Evolutionary conservation across 306 rosid species (phyloP).

Genomic region (Rosa rugosa): DNA sequence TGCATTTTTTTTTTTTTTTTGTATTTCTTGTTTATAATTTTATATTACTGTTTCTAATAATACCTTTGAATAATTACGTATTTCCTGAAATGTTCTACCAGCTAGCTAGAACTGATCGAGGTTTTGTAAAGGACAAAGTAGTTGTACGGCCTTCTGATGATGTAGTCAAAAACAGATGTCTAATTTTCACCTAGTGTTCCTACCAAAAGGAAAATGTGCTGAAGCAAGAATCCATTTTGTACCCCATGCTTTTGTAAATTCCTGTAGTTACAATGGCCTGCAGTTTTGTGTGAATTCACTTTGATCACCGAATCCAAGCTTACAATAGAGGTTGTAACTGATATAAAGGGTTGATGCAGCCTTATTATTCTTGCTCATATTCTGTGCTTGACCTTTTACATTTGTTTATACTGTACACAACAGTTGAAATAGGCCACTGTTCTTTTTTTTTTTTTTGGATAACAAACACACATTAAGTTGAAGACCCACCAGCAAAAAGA

Average conservation of each 20-base stretch:
- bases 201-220: background rate
- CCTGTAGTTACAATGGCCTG: slow-evolving; percentile 3
- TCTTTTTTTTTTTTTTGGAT: background rate
- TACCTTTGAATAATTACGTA: background rate
- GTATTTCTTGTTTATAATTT: background rate
- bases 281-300: background rate
- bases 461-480: background rate
- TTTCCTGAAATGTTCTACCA: background rate
- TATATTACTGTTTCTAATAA: background rate
- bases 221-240: background rate
- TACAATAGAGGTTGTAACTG: background rate
- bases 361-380: background rate
- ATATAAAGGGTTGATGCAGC: background rate
- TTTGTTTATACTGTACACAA: background rate
- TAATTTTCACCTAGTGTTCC: background rate
- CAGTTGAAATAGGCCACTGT: background rate
- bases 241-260: background rate
- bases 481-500: background rate
- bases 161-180: background rate
- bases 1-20: background rate
- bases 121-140: background rate
- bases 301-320: background rate
- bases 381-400: background rate
- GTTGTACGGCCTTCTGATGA: background rate
- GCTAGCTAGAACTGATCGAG: background rate